phyloP scores from a whole-genome alignment of 257 asterid genomes.

The Coffea canephora region DNA sequence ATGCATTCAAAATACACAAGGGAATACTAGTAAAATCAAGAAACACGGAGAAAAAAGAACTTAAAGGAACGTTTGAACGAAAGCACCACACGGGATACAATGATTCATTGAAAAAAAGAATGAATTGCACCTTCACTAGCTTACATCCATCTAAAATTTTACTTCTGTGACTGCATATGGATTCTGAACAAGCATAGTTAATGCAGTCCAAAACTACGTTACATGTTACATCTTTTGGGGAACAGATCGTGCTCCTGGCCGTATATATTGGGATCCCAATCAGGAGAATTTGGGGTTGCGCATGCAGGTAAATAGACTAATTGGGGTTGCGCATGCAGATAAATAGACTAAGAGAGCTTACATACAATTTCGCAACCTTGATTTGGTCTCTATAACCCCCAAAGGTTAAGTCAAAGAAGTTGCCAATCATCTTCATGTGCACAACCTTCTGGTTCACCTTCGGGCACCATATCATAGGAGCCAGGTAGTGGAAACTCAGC shows the following conservation, averaged over 20 bases:
- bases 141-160: neutral
- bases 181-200: too few species aligned
- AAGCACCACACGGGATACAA: neutral
- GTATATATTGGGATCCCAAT: neutral
- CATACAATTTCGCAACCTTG: constrained; percentile 18
- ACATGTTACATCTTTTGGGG: neutral
- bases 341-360: constrained; percentile 10
- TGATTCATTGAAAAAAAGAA: neutral
- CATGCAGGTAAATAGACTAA: constrained; percentile 1
- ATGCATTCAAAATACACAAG: too few species aligned
- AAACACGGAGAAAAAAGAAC: too few species aligned
- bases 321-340: neutral
- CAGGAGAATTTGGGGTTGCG: neutral
- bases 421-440: constrained; percentile 96
- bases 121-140: neutral
- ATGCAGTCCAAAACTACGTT: neutral
- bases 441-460: constrained; percentile 33
- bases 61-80: neutral
- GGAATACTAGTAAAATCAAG: too few species aligned
- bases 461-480: constrained; percentile 21
- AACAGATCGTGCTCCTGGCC: neutral
- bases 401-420: constrained; percentile 48
- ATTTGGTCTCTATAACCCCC: neutral
- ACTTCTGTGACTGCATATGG: neutral
- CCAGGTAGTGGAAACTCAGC: constrained; percentile 29